phyloP scores from a whole-genome alignment of 768 basidiomycete species.

The Mrakia frigida region DNA sequence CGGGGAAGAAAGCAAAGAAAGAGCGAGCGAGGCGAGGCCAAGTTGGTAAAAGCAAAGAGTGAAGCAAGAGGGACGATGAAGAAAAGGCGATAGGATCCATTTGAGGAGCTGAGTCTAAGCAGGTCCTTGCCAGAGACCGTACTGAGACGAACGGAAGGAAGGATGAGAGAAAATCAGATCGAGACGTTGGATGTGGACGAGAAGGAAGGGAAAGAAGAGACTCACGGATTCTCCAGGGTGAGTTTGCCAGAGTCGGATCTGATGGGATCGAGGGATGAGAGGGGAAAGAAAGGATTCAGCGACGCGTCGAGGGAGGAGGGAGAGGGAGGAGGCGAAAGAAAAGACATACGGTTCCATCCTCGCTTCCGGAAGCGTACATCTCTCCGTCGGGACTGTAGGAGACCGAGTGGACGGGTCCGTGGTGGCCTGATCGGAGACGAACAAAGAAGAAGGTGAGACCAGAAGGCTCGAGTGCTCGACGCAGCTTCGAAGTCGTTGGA shows the following conservation, averaged over 20 bases:
- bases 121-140: conserved; percentile 31
- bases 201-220: neutral
- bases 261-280: neutral
- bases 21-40: too few species aligned
- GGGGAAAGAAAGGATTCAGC: neutral
- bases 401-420: conserved; percentile 92
- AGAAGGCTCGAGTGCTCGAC: too few species aligned
- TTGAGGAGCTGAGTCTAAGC: too few species aligned
- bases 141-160: neutral
- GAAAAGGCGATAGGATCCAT: too few species aligned
- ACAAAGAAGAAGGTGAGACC: neutral
- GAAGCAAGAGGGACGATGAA: too few species aligned
- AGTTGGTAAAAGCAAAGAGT: too few species aligned
- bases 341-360: conserved; percentile 49
- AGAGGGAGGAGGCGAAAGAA: neutral
- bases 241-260: conserved; percentile 32
- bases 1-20: too few species aligned
- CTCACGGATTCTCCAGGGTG: conserved; percentile 16
- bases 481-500: neutral
- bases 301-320: neutral
- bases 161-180: neutral
- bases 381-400: conserved; percentile 52
- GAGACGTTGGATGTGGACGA: neutral
- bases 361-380: conserved; percentile 93
- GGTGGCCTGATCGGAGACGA: conserved; percentile 81